phyloP scores from a whole-genome alignment of 2,329 filamentous ascomycete species.

The Fusarium coicis region DNA sequence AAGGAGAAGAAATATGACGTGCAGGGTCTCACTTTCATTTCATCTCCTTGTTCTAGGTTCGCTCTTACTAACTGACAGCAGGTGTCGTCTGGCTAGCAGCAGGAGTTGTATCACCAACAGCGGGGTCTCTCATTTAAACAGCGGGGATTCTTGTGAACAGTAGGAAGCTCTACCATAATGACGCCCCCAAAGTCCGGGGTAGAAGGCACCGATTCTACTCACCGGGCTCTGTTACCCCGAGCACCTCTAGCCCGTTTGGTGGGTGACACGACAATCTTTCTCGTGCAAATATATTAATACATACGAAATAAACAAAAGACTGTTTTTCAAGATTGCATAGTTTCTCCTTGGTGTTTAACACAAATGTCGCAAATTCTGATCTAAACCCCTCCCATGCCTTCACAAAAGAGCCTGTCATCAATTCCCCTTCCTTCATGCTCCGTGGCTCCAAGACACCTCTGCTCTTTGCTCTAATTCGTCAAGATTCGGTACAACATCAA shows the following conservation, averaged over 20 bases:
- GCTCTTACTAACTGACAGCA: not conserved
- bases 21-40: too few species aligned
- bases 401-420: not conserved
- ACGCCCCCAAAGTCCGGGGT: constrained; percentile 1
- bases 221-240: constrained; percentile 10
- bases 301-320: not conserved
- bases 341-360: rapidly evolving
- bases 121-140: not conserved
- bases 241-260: not conserved
- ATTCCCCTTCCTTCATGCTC: not conserved
- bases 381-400: not conserved
- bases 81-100: not conserved
- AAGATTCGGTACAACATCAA: not conserved
- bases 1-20: too few species aligned
- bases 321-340: rapidly evolving
- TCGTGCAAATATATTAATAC: too few species aligned
- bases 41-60: too few species aligned
- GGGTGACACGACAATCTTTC: not conserved
- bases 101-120: not conserved
- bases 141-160: not conserved
- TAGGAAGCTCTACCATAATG: not conserved
- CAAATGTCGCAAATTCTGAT: not conserved
- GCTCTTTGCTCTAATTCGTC: not conserved
- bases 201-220: not conserved
- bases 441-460: not conserved